Conservation (phyloP, 1,284 basidiomycete genomes). For the Malassezia obtusa region DNA sequence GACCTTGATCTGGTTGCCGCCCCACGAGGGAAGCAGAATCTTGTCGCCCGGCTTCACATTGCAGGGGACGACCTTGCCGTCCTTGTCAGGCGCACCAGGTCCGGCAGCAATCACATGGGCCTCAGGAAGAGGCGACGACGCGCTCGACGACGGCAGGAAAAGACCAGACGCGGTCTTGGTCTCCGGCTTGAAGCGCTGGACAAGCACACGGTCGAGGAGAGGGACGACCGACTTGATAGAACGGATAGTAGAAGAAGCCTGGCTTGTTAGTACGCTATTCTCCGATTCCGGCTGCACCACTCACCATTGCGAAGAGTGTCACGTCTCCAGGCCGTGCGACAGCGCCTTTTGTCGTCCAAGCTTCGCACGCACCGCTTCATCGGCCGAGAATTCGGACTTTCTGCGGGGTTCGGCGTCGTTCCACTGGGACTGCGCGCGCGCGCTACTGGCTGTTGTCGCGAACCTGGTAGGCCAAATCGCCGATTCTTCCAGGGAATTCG, state of each 20-base stretch:
- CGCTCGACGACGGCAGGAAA: conserved; percentile 81
- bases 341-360: conserved; percentile 2
- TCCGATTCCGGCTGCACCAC: not conserved
- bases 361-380: not conserved
- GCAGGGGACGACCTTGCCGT: conserved; percentile 68
- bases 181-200: conserved; percentile 87
- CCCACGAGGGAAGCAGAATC: conserved; percentile 88
- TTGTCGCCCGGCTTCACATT: conserved; percentile 79
- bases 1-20: conserved; percentile 88
- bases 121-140: conserved; percentile 75
- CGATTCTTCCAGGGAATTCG: conserved; percentile 13
- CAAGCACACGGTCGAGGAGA: conserved; percentile 88
- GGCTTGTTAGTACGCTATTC: conserved; percentile 8
- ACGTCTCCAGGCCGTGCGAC: no score
- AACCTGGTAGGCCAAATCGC: not conserved
- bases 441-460: not conserved
- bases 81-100: conserved; percentile 77
- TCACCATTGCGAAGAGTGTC: conserved; percentile 3
- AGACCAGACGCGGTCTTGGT: conserved; percentile 57
- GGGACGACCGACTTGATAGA: conserved; percentile 84
- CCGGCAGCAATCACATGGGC: conserved; percentile 92
- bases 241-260: conserved; percentile 37
- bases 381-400: conserved; percentile 11
- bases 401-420: conserved; percentile 1
- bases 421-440: not conserved